A percentile compares a stretch with the other conserved stretches of the same genome.
These are phyloP conservation scores for Yamadazyma aaseri DNA, from an alignment of 1,139 yeast species.

Conservation along the genomic window DNA sequence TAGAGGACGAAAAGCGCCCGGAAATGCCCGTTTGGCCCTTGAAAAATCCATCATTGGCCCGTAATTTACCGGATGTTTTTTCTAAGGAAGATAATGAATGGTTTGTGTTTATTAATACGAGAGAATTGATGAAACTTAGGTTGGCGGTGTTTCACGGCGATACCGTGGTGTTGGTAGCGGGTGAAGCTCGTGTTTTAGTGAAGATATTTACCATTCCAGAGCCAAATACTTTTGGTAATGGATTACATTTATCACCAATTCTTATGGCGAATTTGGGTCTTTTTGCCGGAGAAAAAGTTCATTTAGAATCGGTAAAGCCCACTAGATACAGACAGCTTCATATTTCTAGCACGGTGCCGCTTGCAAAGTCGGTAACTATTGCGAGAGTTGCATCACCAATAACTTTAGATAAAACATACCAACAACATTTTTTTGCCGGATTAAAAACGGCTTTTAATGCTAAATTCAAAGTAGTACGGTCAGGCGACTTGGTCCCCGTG, in stretches of 20 bases:
- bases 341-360: slow-evolving; percentile 26
- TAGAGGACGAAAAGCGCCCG: slow-evolving; percentile 6
- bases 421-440: slow-evolving; percentile 62
- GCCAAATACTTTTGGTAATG: slow-evolving; percentile 48
- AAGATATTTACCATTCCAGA: slow-evolving; percentile 62
- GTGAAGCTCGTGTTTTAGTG: slow-evolving; percentile 31
- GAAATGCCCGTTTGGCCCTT: slow-evolving; percentile 29
- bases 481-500: slow-evolving; percentile 72
- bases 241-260: slow-evolving; percentile 64
- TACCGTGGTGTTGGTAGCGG: slow-evolving; percentile 41
- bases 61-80: slow-evolving; percentile 28
- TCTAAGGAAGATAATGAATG: slow-evolving; percentile 42
- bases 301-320: slow-evolving; percentile 20
- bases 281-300: slow-evolving; percentile 29
- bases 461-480: slow-evolving; percentile 54
- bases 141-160: slow-evolving; percentile 68
- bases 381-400: slow-evolving; percentile 71
- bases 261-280: slow-evolving; percentile 51
- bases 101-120: slow-evolving; percentile 52
- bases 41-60: slow-evolving; percentile 27
- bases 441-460: slow-evolving; percentile 62
- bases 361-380: slow-evolving; percentile 52
- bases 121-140: slow-evolving; percentile 55
- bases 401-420: slow-evolving; percentile 65
- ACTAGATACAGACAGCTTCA: slow-evolving; percentile 13